Evolutionary conservation across 768 basidiomycete genomes (phyloP).

Genomic region (Leccinum uliginosum): DNA sequence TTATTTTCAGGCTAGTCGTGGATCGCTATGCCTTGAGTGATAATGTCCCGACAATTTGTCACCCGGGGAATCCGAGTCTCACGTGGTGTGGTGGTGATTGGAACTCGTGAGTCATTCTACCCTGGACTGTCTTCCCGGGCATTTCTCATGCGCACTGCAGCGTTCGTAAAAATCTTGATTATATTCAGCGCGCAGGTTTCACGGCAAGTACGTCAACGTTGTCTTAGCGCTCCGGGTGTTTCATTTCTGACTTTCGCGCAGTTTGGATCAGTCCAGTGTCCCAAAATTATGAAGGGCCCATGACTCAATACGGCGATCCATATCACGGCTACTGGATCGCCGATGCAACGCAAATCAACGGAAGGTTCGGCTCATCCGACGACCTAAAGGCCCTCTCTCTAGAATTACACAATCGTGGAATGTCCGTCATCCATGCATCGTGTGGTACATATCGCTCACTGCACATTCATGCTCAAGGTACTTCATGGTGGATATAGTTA

Average conservation of each 20-base stretch:
- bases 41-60: neutral
- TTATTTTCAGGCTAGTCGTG: constrained; percentile 3
- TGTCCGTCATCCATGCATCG: constrained; percentile 39
- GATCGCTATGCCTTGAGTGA: constrained; percentile 10
- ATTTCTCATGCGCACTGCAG: constrained; percentile 22
- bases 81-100: constrained; percentile 18
- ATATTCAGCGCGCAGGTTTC: constrained; percentile 79
- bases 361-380: constrained; percentile 64
- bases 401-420: constrained; percentile 66
- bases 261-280: constrained; percentile 85
- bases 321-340: constrained; percentile 87
- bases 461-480: constrained; percentile 38
- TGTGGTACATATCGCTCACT: neutral
- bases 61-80: constrained; percentile 8
- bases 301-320: constrained; percentile 71
- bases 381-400: constrained; percentile 65
- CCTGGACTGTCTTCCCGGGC: neutral
- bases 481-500: constrained; percentile 73
- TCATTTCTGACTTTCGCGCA: constrained; percentile 18
- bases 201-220: constrained; percentile 51
- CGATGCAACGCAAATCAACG: constrained; percentile 63
- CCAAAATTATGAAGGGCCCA: constrained; percentile 70
- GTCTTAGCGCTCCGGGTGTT: neutral
- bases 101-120: constrained; percentile 5
- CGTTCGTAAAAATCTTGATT: constrained; percentile 74